phyloP scores from a whole-genome alignment of 139 green algal species.

The Coccomyxa sp. region DNA sequence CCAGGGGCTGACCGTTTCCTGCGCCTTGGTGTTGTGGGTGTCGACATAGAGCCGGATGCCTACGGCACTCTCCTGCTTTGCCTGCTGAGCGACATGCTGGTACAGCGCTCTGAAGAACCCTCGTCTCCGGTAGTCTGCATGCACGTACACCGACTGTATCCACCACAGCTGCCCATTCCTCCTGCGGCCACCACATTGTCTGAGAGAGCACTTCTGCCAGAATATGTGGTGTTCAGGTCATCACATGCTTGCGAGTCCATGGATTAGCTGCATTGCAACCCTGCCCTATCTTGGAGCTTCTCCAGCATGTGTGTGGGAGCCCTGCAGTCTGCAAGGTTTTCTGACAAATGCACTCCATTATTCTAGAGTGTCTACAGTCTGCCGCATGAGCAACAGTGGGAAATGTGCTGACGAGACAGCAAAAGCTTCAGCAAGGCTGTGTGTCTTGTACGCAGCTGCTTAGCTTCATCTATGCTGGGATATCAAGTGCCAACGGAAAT shows the following conservation, averaged over 20 bases:
- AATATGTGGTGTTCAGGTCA: no score
- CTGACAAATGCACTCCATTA: no score
- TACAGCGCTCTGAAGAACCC: slow-evolving; percentile 42
- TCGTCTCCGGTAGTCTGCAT: slow-evolving; percentile 19
- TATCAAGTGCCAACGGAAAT: no score
- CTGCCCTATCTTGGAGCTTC: neutral
- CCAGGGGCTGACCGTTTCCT: slow-evolving; percentile 31
- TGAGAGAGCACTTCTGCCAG: neutral
- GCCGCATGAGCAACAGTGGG: no score
- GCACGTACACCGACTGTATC: slow-evolving; percentile 57
- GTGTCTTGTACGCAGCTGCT: no score
- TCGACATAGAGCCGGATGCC: slow-evolving; percentile 55
- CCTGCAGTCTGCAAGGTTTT: no score
- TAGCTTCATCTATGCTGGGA: neutral
- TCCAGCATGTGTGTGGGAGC: neutral
- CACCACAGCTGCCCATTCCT: slow-evolving; percentile 44
- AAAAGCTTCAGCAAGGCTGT: no score
- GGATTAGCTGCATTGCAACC: neutral
- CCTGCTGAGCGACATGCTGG: slow-evolving; percentile 24
- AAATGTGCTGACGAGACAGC: no score
- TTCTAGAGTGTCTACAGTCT: no score
- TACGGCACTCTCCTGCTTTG: slow-evolving; percentile 17
- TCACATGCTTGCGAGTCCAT: neutral
- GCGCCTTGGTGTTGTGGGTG: slow-evolving; percentile 28
- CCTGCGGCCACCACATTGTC: slow-evolving; percentile 8